Percentiles rank a stretch among this genome's conserved stretches.
phyloP scores from a whole-genome alignment of 805 yeast species.

The Candida insectalens region DNA sequence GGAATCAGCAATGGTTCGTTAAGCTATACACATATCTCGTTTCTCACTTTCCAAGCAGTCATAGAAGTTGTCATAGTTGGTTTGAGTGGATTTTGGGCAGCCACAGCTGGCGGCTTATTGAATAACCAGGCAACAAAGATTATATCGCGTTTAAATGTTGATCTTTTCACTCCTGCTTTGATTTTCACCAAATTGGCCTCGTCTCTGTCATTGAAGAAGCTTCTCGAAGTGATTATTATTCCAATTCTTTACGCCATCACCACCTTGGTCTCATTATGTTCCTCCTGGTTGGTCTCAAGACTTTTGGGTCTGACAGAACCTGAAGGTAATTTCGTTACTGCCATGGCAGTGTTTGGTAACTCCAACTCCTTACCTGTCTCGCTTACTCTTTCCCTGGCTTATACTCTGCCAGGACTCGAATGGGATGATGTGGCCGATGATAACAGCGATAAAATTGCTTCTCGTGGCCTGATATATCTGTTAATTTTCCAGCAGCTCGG shows the following conservation, averaged over 20 bases:
- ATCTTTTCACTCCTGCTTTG: conserved; percentile 90
- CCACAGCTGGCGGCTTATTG: conserved; percentile 61
- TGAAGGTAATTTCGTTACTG: conserved; percentile 86
- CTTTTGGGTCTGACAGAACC: conserved; percentile 52
- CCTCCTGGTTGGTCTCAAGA: conserved; percentile 48
- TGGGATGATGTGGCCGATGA: conserved; percentile 71
- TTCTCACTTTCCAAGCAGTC: conserved; percentile 84
- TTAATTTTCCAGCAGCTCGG: conserved; percentile 77
- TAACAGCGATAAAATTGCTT: conserved; percentile 58
- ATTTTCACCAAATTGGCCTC: conserved; percentile 74
- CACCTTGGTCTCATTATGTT: conserved; percentile 63
- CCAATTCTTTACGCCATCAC: conserved; percentile 79
- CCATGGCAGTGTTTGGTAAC: conserved; percentile 95
- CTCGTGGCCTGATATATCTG: conserved; percentile 67
- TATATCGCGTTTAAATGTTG: conserved; percentile 73
- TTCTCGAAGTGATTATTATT: conserved; percentile 71
- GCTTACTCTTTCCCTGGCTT: conserved; percentile 67
- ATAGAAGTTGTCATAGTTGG: conserved; percentile 83
- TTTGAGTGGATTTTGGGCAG: conserved; percentile 78
- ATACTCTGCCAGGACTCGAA: conserved; percentile 62
- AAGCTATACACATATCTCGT: conserved; percentile 29
- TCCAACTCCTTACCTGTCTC: conserved; percentile 94
- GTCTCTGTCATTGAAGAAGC: conserved; percentile 60
- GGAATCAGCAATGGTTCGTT: no score
- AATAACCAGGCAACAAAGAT: conserved; percentile 67